phyloP scores from a whole-genome alignment of 2,329 filamentous ascomycete genomes.

The Fusarium sp. region DNA sequence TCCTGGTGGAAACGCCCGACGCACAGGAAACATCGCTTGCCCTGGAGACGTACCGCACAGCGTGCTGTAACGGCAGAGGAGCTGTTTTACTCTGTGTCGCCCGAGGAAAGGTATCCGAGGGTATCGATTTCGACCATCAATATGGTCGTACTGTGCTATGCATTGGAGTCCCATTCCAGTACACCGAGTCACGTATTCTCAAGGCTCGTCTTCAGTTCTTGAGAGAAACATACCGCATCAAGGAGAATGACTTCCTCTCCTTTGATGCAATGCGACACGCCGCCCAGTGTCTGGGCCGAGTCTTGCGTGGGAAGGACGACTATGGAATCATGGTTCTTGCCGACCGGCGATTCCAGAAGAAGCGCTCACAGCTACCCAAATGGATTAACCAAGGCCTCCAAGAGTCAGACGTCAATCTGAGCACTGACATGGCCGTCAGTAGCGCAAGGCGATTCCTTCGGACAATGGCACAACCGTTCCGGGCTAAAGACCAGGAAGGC shows the following conservation, averaged over 20 bases:
- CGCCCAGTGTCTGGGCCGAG: slow-evolving; percentile 93
- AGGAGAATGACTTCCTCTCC: slow-evolving; percentile 96
- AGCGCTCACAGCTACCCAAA: slow-evolving; percentile 88
- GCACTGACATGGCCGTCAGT: slow-evolving; percentile 93
- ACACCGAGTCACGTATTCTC: slow-evolving; percentile 95
- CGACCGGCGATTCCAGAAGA: slow-evolving; percentile 92
- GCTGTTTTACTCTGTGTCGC: slow-evolving; percentile 95
- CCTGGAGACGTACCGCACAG: slow-evolving; percentile 95
- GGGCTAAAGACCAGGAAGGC: slow-evolving; percentile 84
- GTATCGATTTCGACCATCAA: slow-evolving; percentile 99
- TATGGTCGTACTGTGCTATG: slow-evolving; percentile 96
- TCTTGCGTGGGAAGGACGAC: slow-evolving; percentile 95
- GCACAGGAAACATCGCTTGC: slow-evolving; percentile 96
- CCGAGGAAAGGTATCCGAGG: slow-evolving; percentile 95
- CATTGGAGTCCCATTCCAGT: slow-evolving; percentile 98
- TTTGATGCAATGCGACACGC: slow-evolving; percentile 99
- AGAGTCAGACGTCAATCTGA: slow-evolving; percentile 88
- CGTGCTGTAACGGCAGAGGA: slow-evolving; percentile 95
- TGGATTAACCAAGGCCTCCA: slow-evolving; percentile 93
- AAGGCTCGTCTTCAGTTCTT: slow-evolving; percentile 96
- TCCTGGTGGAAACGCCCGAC: slow-evolving; percentile 96
- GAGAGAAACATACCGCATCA: slow-evolving; percentile 96
- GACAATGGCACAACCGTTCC: slow-evolving; percentile 92
- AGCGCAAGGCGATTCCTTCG: slow-evolving; percentile 89
- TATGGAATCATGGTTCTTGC: slow-evolving; percentile 99